phyloP scores from a whole-genome alignment of 2,329 filamentous ascomycete genomes.

The Aspergillus udagawae region DNA sequence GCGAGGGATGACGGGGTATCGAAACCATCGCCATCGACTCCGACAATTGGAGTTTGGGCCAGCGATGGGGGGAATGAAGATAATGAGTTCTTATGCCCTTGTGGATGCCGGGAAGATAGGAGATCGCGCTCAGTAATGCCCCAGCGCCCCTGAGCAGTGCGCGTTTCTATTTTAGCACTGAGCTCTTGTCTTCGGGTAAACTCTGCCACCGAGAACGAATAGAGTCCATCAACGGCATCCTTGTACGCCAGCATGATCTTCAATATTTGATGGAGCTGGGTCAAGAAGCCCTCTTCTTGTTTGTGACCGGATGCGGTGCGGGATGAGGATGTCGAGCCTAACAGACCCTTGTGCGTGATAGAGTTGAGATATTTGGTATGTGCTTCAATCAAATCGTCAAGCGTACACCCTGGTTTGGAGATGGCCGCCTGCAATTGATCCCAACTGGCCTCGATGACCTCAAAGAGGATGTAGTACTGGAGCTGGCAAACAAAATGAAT shows the following conservation, averaged over 20 bases:
- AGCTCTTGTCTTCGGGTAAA: slow-evolving; percentile 88
- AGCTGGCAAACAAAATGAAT: slow-evolving; percentile 96
- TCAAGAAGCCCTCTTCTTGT: slow-evolving; percentile 75
- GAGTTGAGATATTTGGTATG: slow-evolving; percentile 87
- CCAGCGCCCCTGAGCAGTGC: slow-evolving; percentile 62
- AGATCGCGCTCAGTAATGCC: slow-evolving; percentile 56
- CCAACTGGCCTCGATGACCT: slow-evolving; percentile 97
- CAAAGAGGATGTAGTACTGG: slow-evolving; percentile 97
- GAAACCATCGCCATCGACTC: slow-evolving; percentile 21
- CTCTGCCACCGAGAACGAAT: slow-evolving; percentile 90
- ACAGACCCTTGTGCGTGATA: slow-evolving; percentile 92
- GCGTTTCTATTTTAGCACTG: slow-evolving; percentile 66
- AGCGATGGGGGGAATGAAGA: slow-evolving; percentile 25
- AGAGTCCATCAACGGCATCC: slow-evolving; percentile 88
- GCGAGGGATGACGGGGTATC: slow-evolving; percentile 39
- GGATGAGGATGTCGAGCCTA: slow-evolving; percentile 60
- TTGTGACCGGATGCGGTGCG: slow-evolving; percentile 34
- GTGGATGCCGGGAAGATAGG: slow-evolving; percentile 29
- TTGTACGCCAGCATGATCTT: slow-evolving; percentile 93
- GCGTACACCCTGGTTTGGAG: slow-evolving; percentile 77
- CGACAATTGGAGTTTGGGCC: slow-evolving; percentile 23
- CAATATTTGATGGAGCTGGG: slow-evolving; percentile 86
- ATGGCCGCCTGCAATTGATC: slow-evolving; percentile 80
- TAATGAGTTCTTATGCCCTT: slow-evolving; percentile 22
- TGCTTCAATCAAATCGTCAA: slow-evolving; percentile 91